These are phyloP conservation scores for Colletotrichum graminicola DNA, from an alignment of 2,329 filamentous ascomycete genomes.

Conservation along the genomic window DNA sequence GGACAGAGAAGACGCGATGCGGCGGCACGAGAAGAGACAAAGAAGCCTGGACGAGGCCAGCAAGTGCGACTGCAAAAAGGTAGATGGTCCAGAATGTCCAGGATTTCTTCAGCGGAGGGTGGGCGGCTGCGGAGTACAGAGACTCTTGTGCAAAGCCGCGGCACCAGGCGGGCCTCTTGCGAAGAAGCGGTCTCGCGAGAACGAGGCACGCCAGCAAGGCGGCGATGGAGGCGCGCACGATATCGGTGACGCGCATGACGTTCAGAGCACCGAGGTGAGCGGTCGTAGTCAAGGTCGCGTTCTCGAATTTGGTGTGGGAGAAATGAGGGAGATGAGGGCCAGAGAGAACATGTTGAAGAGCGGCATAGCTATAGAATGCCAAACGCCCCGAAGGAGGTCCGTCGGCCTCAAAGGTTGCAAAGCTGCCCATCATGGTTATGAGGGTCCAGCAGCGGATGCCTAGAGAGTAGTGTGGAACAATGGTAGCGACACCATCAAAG, in stretches of 20 bases:
- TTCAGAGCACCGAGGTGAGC: conserved; percentile 6
- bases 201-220: conserved; percentile 49
- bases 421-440: conserved; percentile 28
- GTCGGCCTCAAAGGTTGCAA: conserved; percentile 22
- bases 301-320: background rate
- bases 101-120: conserved; percentile 42
- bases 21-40: conserved; percentile 49
- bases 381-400: background rate
- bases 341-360: conserved; percentile 29
- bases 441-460: conserved; percentile 14
- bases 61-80: conserved; percentile 50
- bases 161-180: conserved; percentile 55
- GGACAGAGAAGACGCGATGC: conserved; percentile 45
- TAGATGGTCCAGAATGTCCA: conserved; percentile 57
- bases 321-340: conserved; percentile 14
- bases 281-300: background rate
- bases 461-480: conserved; percentile 15
- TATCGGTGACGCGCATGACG: conserved; percentile 27
- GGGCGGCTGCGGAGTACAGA: conserved; percentile 39
- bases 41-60: conserved; percentile 53
- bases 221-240: conserved; percentile 50
- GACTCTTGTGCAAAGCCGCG: conserved; percentile 59
- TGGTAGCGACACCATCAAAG: conserved; percentile 27
- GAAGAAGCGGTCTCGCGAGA: conserved; percentile 45
- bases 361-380: conserved; percentile 29